These are phyloP conservation scores for Fusarium torreyae DNA, from an alignment of 2,329 filamentous ascomycete species.

Conservation along the genomic window DNA sequence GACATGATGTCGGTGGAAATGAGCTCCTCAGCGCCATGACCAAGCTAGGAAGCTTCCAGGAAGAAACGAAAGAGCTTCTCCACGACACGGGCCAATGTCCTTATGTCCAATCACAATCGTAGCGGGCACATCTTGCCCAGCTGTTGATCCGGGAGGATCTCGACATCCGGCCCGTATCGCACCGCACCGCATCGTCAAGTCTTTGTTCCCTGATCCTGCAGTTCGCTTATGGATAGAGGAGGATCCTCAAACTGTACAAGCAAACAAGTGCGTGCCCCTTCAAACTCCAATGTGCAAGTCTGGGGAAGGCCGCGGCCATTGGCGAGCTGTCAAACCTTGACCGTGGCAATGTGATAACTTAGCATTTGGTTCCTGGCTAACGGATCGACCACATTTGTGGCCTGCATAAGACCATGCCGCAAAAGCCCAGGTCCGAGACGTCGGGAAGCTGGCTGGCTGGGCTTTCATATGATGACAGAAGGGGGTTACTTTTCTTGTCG, in stretches of 20 bases:
- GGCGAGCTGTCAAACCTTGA: slow-evolving; percentile 14
- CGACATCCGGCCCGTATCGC: slow-evolving; percentile 13
- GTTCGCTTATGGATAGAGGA: neutral
- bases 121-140: slow-evolving; percentile 20
- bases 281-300: slow-evolving; percentile 1
- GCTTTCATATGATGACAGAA: slow-evolving; percentile 14
- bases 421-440: slow-evolving; percentile 35
- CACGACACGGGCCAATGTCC: slow-evolving; percentile 32
- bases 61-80: slow-evolving; percentile 42
- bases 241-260: neutral
- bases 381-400: slow-evolving; percentile 26
- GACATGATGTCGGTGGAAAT: slow-evolving; percentile 50
- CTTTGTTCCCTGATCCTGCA: slow-evolving; percentile 1
- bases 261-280: neutral
- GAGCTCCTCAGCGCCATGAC: slow-evolving; percentile 35
- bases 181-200: neutral
- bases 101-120: slow-evolving; percentile 14
- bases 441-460: slow-evolving; percentile 22
- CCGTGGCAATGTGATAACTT: slow-evolving; percentile 18
- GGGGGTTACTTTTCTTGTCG: slow-evolving; percentile 23
- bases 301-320: slow-evolving; percentile 13
- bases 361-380: slow-evolving; percentile 33
- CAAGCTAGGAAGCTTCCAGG: slow-evolving; percentile 39
- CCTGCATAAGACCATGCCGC: slow-evolving; percentile 39
- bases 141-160: slow-evolving; percentile 36